phyloP scores from a whole-genome alignment of 1,284 basidiomycete genomes.

The Volvariella surrecta region DNA sequence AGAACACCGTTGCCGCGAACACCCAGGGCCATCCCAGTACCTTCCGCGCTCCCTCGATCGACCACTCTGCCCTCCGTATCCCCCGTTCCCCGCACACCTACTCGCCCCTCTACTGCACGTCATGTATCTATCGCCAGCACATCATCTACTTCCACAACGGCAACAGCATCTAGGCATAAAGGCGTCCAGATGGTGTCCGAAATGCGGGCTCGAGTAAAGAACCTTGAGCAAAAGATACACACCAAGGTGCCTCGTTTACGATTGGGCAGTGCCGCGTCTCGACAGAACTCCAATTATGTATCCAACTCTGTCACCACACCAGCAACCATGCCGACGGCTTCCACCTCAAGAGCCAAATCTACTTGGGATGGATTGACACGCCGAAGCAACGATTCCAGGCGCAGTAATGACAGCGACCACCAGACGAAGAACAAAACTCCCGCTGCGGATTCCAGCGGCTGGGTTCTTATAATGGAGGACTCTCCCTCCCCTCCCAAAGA shows the following conservation, averaged over 20 bases:
- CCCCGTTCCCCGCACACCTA: conserved; percentile 36
- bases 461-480: conserved; percentile 80
- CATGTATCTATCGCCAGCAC: conserved; percentile 33
- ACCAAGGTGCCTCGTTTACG: conserved; percentile 74
- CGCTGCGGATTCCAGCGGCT: conserved; percentile 57
- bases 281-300: conserved; percentile 22
- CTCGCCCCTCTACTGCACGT: conserved; percentile 36
- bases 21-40: conserved; percentile 30
- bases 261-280: conserved; percentile 61
- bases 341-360: conserved; percentile 28
- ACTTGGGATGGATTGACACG: conserved; percentile 32
- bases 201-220: conserved; percentile 73
- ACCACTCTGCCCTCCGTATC: conserved; percentile 44
- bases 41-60: conserved; percentile 44
- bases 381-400: conserved; percentile 31
- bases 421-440: conserved; percentile 32
- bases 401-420: conserved; percentile 31
- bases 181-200: conserved; percentile 86
- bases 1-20: conserved; percentile 42
- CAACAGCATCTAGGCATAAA: conserved; percentile 54
- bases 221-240: conserved; percentile 76
- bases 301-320: conserved; percentile 25
- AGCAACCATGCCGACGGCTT: conserved; percentile 17
- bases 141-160: conserved; percentile 26
- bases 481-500: conserved; percentile 60